Percentiles rank a stretch among this genome's conserved stretches.
These are phyloP conservation scores for Hemisphaericaspora subhashii DNA, from an alignment of 1,139 yeast genomes.

Conservation along the genomic window DNA sequence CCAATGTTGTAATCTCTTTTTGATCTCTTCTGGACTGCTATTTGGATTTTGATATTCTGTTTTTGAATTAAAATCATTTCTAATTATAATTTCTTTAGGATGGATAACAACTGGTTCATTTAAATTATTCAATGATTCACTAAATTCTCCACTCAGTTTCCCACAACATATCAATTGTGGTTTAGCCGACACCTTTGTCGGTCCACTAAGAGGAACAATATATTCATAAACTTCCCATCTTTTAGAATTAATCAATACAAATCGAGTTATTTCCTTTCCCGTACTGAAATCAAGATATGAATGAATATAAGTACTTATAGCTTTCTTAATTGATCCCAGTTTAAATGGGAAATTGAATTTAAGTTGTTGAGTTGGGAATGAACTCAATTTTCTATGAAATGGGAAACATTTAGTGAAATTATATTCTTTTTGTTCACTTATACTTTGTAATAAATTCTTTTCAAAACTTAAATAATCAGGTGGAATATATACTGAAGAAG, in stretches of 20 bases:
- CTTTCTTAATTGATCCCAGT: conserved; percentile 39
- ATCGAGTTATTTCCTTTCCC: conserved; percentile 53
- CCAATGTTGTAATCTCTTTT: conserved; percentile 48
- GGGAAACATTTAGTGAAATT: conserved; percentile 83
- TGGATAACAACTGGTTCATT: conserved; percentile 4
- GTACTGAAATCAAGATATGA: conserved; percentile 29
- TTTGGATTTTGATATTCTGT: conserved; percentile 15
- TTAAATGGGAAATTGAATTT: conserved; percentile 46
- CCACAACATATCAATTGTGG: conserved; percentile 72
- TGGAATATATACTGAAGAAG: background rate
- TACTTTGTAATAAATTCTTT: conserved; percentile 22
- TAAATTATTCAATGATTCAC: conserved; percentile 43
- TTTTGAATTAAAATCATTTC: conserved; percentile 34
- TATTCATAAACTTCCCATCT: conserved; percentile 73
- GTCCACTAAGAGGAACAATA: conserved; percentile 18
- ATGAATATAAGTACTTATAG: conserved; percentile 64
- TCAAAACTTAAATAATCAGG: conserved; percentile 18
- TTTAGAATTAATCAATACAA: conserved; percentile 65
- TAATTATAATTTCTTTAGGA: conserved; percentile 25
- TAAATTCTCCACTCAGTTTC: conserved; percentile 65
- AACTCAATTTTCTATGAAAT: conserved; percentile 65
- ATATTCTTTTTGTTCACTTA: conserved; percentile 54
- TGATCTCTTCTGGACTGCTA: conserved; percentile 26
- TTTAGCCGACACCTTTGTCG: conserved; percentile 22
- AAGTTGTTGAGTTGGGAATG: conserved; percentile 63